Evolutionary conservation across 225 moss, liverwort and hornwort genomes (phyloP), one percentile per base, ranked within the genome.

Genomic region (Lunularia cruciata): DNA sequence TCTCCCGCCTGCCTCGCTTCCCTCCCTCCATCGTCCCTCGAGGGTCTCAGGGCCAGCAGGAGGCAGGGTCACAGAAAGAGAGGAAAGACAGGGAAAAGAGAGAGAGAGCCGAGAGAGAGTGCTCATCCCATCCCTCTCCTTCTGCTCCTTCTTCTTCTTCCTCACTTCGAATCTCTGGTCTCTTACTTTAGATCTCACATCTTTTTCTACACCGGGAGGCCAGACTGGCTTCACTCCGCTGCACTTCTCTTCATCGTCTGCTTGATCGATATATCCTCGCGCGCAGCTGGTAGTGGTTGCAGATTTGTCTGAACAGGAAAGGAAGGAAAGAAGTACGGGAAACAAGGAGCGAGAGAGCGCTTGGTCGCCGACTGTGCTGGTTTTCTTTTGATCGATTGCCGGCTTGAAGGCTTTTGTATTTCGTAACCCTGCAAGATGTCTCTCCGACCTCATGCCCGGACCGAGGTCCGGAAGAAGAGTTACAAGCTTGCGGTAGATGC

Each of bases 401-500:
- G 18, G 47, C 34, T 52, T 4, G 34, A 10, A 63, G 63, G 40
- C 52, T 40, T 13, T 46, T 18, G 13, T 40, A 46, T 48, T 10
- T 25, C 8, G 49, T 33, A 14, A 49, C 19, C 5, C 31, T 49
- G 1, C 67, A 67, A 18, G 48, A 92, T 96, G 92, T 96, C 95
- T 75, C 95, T 92, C 73, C 85, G 92, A 66, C 92, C 95, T 56
- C 84, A 85, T 70, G 92, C 90, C 14, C 88, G 95, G 65, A 86
- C 92, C 4, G 95, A 96, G 84, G 83, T 87, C 67, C 90, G 95
- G 79, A 96, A 96, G 77, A 87, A 85, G 78, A 92, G 95, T 2
- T 96, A 92, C 88, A 92, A 96, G 88, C 80, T 92, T 58, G 95
- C 95, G 2, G 92, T 96, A 56, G 95, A 96, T 54, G 88, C 95